Evolutionary conservation across 108 stramenopile genomes (phyloP), one percentile per base, ranked within the genome.

Genomic region (Nitzschia inconspicua): DNA sequence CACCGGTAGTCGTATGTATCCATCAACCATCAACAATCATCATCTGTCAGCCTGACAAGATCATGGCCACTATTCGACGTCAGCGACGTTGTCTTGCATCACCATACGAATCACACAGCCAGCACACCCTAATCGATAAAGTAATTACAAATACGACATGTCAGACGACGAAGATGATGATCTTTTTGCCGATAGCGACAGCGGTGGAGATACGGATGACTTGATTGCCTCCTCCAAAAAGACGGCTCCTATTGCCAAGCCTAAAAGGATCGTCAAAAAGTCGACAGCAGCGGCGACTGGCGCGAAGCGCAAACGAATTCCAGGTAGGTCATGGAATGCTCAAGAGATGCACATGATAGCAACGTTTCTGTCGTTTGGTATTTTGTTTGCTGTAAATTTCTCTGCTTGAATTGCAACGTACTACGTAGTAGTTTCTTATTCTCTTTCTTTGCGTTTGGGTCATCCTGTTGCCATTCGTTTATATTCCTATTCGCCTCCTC

Each of bases 151-250:
- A 30, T 20, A 13, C 11, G 35, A 54, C 66, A 88, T 88, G 84
- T 77, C 85, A 6, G 76, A 77, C 70, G 83, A 85, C 3, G n/a
- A n/a, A n/a, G 74, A 81, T 29, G 79, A 79, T 47, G 86, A 91
- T 65, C 61, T 88, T 13, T 91, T 92, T 60, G 84, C 77, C 19
- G 82, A 80, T 48, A 80, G 80, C 29, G 83, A 83, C 47, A 53
- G 60, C 50, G 85, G 78, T 39, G 82, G 57, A 49, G 86, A 91
- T 31, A 91, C 90, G n/a, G 86, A 84, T 68, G 84, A 85, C 53
- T 66, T 91, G 48, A 80, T 91, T 50, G 83, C 83, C 35, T 57
- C 60, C 14, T 55, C 53, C 49, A 66, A 66, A 23, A 11, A 31
- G 23, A 59, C 60, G 23, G 68, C 78, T 20, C 56, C 78, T 49